Evolutionary conservation across 495 filamentous ascomycete species (phyloP).

Genomic region (Aspergillus incahuasiensis): DNA sequence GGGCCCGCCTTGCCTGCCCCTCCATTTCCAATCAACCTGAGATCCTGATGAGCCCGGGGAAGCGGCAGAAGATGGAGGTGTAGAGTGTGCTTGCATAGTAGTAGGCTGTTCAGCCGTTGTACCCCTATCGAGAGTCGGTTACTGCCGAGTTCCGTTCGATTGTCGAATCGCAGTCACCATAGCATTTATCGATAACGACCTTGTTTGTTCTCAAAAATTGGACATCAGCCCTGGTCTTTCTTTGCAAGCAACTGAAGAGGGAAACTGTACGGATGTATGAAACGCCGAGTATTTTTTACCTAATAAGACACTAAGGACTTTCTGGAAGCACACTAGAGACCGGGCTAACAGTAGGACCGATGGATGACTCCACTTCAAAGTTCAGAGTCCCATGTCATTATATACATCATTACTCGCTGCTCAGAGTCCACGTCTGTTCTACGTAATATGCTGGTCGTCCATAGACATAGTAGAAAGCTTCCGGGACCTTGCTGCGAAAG

Average conservation of each 20-base stretch:
- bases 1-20: slow-evolving; percentile 1
- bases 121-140: too few species aligned
- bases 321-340: slow-evolving; percentile 14
- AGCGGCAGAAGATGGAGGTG: background rate
- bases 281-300: slow-evolving; percentile 9
- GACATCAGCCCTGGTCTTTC: background rate
- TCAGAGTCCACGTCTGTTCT: slow-evolving; percentile 5
- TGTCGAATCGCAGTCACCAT: background rate
- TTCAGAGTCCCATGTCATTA: slow-evolving; percentile 2
- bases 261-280: background rate
- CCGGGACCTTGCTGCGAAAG: background rate
- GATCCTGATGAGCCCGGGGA: slow-evolving; percentile 10
- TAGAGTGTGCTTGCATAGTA: too few species aligned
- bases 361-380: slow-evolving; percentile 2
- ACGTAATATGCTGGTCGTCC: slow-evolving; percentile 5
- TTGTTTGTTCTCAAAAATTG: background rate
- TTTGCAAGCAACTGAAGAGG: background rate
- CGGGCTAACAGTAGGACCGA: background rate
- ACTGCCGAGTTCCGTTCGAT: background rate
- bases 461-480: background rate
- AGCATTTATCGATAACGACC: background rate
- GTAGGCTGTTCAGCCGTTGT: too few species aligned
- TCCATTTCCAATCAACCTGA: background rate
- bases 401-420: slow-evolving; percentile 5
- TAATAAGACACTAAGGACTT: slow-evolving; percentile 14